phyloP scores from a whole-genome alignment of 768 basidiomycete genomes.

The Macrolepiota dolichaula region DNA sequence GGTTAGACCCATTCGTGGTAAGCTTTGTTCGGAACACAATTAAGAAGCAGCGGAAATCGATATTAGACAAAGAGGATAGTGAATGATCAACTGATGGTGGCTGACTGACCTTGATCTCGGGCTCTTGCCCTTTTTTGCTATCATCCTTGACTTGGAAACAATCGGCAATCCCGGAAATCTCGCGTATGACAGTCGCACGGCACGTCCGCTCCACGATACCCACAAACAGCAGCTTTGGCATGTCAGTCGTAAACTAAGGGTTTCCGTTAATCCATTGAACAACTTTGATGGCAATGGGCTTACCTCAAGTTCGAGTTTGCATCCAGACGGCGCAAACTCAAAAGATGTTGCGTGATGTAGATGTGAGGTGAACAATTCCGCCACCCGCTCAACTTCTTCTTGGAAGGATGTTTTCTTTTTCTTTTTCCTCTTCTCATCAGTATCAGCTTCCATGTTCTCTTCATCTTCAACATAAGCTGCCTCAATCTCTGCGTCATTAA shows the following conservation, averaged over 20 bases:
- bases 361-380: constrained; percentile 51
- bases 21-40: constrained; percentile 40
- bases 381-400: constrained; percentile 39
- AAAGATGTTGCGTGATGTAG: constrained; percentile 72
- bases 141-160: constrained; percentile 77
- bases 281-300: constrained; percentile 21
- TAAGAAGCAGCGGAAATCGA: not conserved
- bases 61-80: not conserved
- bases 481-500: constrained; percentile 60
- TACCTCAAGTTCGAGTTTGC: constrained; percentile 84
- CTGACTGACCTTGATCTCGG: constrained; percentile 45
- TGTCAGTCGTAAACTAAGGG: constrained; percentile 77
- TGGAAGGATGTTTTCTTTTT: constrained; percentile 28
- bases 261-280: constrained; percentile 5
- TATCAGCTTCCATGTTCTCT: constrained; percentile 31
- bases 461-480: constrained; percentile 55
- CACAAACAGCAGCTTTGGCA: constrained; percentile 91
- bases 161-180: constrained; percentile 84
- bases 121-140: constrained; percentile 44
- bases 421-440: constrained; percentile 12
- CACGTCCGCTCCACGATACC: constrained; percentile 91
- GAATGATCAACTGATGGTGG: not conserved
- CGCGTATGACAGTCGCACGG: constrained; percentile 78
- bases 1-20: constrained; percentile 91
- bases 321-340: constrained; percentile 59